Evolutionary conservation across 2,329 filamentous ascomycete species (phyloP).

Genomic region (Chrysosphaeria jannelii): DNA sequence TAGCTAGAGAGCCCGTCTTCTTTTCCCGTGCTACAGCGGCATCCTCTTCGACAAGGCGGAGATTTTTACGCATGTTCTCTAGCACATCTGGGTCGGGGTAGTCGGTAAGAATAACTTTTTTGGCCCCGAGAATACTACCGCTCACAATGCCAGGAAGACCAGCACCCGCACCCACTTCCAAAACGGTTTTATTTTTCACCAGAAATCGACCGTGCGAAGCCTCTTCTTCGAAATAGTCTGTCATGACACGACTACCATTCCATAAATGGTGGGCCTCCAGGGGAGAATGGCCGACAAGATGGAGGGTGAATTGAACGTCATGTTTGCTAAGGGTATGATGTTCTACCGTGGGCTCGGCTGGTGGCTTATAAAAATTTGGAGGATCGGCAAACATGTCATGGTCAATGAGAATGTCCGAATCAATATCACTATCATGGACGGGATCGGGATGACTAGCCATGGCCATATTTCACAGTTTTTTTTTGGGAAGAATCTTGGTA

Average conservation of each 20-base stretch:
- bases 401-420: too few relatives aligned
- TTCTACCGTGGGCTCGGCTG: slow-evolving; percentile 44
- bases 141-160: slow-evolving; percentile 59
- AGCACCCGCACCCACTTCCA: slow-evolving; percentile 72
- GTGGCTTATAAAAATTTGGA: slow-evolving; percentile 47
- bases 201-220: slow-evolving; percentile 7
- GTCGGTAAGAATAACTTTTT: slow-evolving; percentile 51
- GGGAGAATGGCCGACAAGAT: slow-evolving; percentile 47
- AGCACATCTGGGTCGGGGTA: slow-evolving; percentile 71
- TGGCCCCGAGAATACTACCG: slow-evolving; percentile 36
- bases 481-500: too few relatives aligned
- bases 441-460: too few relatives aligned
- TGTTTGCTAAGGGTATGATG: slow-evolving; percentile 30
- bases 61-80: slow-evolving; percentile 48
- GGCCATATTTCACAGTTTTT: too few relatives aligned
- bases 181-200: slow-evolving; percentile 36
- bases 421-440: too few relatives aligned
- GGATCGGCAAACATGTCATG: slow-evolving; percentile 47
- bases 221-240: slow-evolving; percentile 41
- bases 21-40: background rate
- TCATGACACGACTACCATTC: slow-evolving; percentile 60
- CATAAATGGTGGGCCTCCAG: slow-evolving; percentile 75
- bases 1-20: slow-evolving; percentile 8
- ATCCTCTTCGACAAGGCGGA: slow-evolving; percentile 18
- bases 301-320: slow-evolving; percentile 25